A percentile compares a stretch with the other conserved stretches of the same genome.
Conservation (phyloP, 305 asterid species). For the Solanum hybrid region DNA sequence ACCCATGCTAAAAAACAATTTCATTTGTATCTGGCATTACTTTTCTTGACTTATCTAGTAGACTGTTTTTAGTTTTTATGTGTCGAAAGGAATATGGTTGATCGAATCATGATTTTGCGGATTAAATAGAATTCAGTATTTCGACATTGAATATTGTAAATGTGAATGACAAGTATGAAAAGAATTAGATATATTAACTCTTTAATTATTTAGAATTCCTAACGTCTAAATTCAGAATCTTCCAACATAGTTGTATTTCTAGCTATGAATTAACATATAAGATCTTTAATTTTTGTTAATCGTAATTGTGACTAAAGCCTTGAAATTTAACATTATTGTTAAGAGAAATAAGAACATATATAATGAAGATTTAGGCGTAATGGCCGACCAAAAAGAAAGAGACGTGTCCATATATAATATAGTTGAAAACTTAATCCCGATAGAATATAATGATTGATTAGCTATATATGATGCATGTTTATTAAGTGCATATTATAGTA, state of each 20-base stretch:
- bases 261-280: not conserved
- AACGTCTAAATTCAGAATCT: not conserved
- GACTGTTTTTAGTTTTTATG: not conserved
- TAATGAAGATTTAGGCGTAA: not conserved
- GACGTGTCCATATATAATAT: not conserved
- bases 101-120: not conserved
- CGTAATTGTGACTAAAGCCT: not conserved
- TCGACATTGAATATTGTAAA: not conserved
- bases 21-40: not conserved
- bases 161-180: accelerated
- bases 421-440: not conserved
- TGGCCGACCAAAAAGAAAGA: not conserved
- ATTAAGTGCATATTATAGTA: not conserved
- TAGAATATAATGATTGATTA: not conserved
- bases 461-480: not conserved
- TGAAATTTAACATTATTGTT: not conserved
- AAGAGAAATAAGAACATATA: not conserved
- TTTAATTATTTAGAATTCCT: not conserved
- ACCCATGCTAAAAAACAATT: not conserved
- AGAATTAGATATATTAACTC: not conserved
- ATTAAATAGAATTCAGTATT: not conserved
- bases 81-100: not conserved
- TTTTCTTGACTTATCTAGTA: not conserved
- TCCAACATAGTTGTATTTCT: not conserved
- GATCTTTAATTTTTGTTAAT: not conserved